Percentiles rank a stretch among this genome's conserved stretches.
Conservation (phyloP, 192 early-diverging fungal genomes). For the Coemansia sp. region DNA sequence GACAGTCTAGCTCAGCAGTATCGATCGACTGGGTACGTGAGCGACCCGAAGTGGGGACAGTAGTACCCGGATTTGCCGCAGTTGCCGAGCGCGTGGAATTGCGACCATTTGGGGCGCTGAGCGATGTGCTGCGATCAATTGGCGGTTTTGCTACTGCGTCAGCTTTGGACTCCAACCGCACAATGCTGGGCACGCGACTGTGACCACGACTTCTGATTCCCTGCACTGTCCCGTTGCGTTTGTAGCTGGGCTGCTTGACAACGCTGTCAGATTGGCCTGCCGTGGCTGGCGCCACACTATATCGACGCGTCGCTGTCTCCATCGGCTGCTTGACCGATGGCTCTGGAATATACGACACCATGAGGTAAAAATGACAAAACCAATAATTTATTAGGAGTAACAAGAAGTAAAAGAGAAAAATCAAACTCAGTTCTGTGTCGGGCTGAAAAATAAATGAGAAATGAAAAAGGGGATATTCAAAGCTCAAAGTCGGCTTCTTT, state of each 20-base stretch:
- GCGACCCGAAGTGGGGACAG: not conserved
- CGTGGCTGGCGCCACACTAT: not conserved
- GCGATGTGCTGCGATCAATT: constrained; percentile 5
- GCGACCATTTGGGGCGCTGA: constrained; percentile 2
- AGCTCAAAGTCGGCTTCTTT: not conserved
- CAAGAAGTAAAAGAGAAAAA: not conserved
- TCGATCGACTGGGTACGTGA: not conserved
- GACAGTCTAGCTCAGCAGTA: not conserved
- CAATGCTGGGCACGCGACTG: constrained; percentile 9
- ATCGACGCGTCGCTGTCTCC: not conserved
- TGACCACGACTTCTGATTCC: not conserved
- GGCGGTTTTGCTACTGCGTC: not conserved
- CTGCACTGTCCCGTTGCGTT: not conserved
- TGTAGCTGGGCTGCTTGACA: not conserved
- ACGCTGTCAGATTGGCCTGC: not conserved
- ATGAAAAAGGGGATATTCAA: not conserved
- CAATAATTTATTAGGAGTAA: constrained; percentile 5
- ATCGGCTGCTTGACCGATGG: not conserved
- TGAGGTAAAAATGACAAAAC: not conserved
- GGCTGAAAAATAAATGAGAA: not conserved
- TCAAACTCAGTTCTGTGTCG: not conserved
- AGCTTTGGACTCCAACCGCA: constrained; percentile 3
- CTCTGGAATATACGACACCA: constrained; percentile 34
- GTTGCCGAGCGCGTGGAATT: constrained; percentile 12
- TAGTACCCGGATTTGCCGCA: constrained; percentile 4